A percentile compares a stretch with the other conserved stretches of the same genome.
Evolutionary conservation across 1,284 basidiomycete species (phyloP).

Genomic region (Psilocybe mexicana): DNA sequence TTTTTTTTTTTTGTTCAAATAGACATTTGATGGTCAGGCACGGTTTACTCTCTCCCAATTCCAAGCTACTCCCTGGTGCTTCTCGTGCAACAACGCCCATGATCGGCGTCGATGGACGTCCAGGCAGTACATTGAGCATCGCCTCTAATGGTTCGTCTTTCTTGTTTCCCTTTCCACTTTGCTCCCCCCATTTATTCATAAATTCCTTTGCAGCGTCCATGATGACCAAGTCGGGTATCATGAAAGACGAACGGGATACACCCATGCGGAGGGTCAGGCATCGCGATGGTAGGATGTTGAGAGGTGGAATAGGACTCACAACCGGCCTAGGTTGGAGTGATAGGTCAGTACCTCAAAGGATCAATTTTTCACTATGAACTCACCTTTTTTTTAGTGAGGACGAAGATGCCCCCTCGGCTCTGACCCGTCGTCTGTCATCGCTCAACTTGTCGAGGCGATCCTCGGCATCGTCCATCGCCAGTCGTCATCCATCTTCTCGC

Average conservation of each 20-base stretch:
- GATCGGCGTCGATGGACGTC: conserved; percentile 23
- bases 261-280: conserved; percentile 61
- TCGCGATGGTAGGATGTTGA: conserved; percentile 66
- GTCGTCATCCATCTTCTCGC: conserved; percentile 9
- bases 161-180: background rate
- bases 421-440: conserved; percentile 64
- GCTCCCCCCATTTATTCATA: background rate
- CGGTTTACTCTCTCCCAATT: conserved; percentile 72
- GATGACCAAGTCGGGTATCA: conserved; percentile 54
- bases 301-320: conserved; percentile 75
- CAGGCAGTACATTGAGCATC: conserved; percentile 32
- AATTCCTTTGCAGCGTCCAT: conserved; percentile 31
- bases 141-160: conserved; percentile 39
- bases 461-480: conserved; percentile 22
- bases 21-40: conserved; percentile 75
- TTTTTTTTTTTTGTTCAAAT: background rate
- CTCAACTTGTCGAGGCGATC: conserved; percentile 49
- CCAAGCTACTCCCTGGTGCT: conserved; percentile 56
- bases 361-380: background rate
- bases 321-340: conserved; percentile 85
- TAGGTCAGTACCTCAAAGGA: conserved; percentile 45
- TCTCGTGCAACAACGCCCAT: conserved; percentile 29
- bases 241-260: conserved; percentile 69
- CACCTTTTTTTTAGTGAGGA: conserved; percentile 56
- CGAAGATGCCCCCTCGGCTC: conserved; percentile 75